Evolutionary conservation across 345 rosid species (phyloP).

Genomic region (Limnanthes douglasii): DNA sequence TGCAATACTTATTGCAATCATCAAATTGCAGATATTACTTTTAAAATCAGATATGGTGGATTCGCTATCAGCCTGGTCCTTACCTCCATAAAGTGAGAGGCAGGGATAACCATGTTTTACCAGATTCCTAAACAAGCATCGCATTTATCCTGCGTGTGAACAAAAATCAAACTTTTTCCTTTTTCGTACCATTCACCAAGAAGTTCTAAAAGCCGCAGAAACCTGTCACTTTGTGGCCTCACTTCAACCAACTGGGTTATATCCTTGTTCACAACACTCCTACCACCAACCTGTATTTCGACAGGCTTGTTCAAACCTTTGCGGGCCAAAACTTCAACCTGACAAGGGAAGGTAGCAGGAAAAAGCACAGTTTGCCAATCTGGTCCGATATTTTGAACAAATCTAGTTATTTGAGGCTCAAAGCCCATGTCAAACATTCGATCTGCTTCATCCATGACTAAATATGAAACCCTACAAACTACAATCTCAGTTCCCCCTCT

Average conservation of each 20-base stretch:
- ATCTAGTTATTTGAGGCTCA: conserved; percentile 87
- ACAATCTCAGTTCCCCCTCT: conserved; percentile 93
- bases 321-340: conserved; percentile 90
- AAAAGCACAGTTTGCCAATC: conserved; percentile 91
- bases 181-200: conserved; percentile 97
- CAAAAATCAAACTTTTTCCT: conserved; percentile 82
- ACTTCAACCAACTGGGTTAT: conserved; percentile 84
- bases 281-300: conserved; percentile 89
- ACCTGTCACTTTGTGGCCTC: conserved; percentile 81
- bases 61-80: conserved; percentile 94
- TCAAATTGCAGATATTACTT: conserved; percentile 78
- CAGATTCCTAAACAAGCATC: conserved; percentile 73
- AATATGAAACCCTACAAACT: conserved; percentile 83
- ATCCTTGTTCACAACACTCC: conserved; percentile 97
- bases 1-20: conserved; percentile 88
- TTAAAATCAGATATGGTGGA: conserved; percentile 87
- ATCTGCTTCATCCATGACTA: conserved; percentile 98
- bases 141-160: conserved; percentile 82
- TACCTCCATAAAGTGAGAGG: conserved; percentile 90
- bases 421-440: conserved; percentile 99
- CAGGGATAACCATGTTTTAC: conserved; percentile 77
- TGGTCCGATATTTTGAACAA: conserved; percentile 89
- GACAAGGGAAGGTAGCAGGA: conserved; percentile 95
- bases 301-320: conserved; percentile 73
- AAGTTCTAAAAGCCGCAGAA: conserved; percentile 69